A percentile compares a stretch with the other conserved stretches of the same genome.
These are phyloP conservation scores for Gautieria morchelliformis DNA, from an alignment of 768 basidiomycete species.

Conservation along the genomic window DNA sequence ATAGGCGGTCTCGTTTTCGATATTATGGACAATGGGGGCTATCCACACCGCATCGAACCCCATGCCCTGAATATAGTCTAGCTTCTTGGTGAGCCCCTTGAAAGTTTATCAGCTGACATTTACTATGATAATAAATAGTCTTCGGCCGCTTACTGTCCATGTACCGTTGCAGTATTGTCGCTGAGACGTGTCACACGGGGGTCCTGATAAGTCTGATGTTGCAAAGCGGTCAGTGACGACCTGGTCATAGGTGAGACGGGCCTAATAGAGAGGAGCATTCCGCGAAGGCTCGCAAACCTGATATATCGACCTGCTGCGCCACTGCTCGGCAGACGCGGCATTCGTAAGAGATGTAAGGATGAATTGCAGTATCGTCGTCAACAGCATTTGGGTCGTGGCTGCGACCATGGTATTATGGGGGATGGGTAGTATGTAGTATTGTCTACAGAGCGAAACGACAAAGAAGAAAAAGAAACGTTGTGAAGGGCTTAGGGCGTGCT, in stretches of 20 bases:
- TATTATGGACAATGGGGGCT: constrained; percentile 42
- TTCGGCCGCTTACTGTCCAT: background rate
- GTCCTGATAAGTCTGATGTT: constrained; percentile 28
- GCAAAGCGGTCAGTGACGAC: constrained; percentile 56
- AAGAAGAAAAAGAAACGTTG: too few relatives aligned
- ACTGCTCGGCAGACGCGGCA: constrained; percentile 35
- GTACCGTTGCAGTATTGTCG: constrained; percentile 38
- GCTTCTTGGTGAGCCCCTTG: constrained; percentile 38
- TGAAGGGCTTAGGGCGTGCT: too few relatives aligned
- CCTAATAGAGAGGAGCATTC: too few relatives aligned
- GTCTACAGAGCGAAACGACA: too few relatives aligned
- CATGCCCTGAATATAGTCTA: constrained; percentile 57
- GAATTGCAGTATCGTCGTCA: too few relatives aligned
- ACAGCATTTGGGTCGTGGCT: too few relatives aligned
- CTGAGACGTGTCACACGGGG: constrained; percentile 38
- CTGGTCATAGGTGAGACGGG: constrained; percentile 14
- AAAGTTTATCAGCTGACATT: constrained; percentile 8
- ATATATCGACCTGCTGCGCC: constrained; percentile 40
- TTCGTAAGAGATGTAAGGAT: background rate
- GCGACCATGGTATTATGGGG: too few relatives aligned
- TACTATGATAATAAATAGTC: too few relatives aligned
- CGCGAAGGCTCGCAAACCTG: background rate
- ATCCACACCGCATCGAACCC: constrained; percentile 56
- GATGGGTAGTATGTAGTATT: too few relatives aligned
- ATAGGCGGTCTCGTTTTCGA: constrained; percentile 34